Evolutionary conservation across 495 filamentous ascomycete genomes (phyloP).

Genomic region (Penicillium mononematosum): DNA sequence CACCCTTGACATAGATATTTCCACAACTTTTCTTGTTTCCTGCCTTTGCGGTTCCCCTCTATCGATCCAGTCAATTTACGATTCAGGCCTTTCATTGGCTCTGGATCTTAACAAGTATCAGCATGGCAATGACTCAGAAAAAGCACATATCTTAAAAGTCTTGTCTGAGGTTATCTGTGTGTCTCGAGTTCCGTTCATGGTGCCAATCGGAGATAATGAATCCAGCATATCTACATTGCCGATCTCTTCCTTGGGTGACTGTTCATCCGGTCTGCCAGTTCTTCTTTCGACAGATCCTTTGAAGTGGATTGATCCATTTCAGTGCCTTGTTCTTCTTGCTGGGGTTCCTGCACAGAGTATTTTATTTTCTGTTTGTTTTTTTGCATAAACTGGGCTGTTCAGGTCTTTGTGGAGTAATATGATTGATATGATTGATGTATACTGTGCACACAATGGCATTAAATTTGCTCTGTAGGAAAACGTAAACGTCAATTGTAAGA

Average conservation of each 20-base stretch:
- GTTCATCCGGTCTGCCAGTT: not conserved
- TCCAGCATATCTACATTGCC: slow-evolving; percentile 8
- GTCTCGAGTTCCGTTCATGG: not conserved
- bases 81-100: slow-evolving; percentile 11
- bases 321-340: not conserved
- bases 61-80: slow-evolving; percentile 14
- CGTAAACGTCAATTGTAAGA: not conserved
- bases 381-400: slow-evolving; percentile 22
- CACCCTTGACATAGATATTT: slow-evolving; percentile 37
- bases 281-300: not conserved
- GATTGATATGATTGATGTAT: slow-evolving; percentile 20
- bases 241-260: not conserved
- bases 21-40: slow-evolving; percentile 15
- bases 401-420: slow-evolving; percentile 15
- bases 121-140: slow-evolving; percentile 19
- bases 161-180: slow-evolving; percentile 21
- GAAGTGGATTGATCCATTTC: not conserved
- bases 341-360: slow-evolving; percentile 7
- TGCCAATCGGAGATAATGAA: not conserved
- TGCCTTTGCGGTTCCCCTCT: slow-evolving; percentile 11
- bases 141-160: slow-evolving; percentile 18
- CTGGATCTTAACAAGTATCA: slow-evolving; percentile 27
- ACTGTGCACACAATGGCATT: slow-evolving; percentile 1
- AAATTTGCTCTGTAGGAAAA: not conserved
- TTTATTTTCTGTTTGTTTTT: slow-evolving; percentile 13